Conservation (phyloP, 176 grass and related monocot genomes). For the Rhipidocladum racemiflorum region DNA sequence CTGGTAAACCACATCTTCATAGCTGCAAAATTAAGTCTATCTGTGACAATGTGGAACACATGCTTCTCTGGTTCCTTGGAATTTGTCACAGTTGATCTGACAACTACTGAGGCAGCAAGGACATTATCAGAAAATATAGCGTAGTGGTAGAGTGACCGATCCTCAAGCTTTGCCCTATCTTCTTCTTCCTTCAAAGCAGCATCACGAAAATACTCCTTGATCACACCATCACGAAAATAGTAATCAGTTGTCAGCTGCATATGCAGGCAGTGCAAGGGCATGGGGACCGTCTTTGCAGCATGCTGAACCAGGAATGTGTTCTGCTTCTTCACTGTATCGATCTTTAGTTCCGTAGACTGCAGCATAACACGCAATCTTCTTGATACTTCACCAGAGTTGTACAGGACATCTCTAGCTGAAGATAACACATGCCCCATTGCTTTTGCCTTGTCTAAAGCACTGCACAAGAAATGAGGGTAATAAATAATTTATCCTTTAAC, state of each 20-base stretch:
- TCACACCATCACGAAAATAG: conserved; percentile 43
- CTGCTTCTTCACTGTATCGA: conserved; percentile 71
- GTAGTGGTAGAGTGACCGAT: conserved; percentile 84
- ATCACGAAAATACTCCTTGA: conserved; percentile 34
- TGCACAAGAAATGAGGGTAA: conserved; percentile 39
- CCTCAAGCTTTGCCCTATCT: conserved; percentile 67
- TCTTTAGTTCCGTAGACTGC: conserved; percentile 77
- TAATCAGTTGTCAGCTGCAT: conserved; percentile 87
- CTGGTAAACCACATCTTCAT: conserved; percentile 96
- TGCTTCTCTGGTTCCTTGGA: conserved; percentile 88
- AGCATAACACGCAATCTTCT: conserved; percentile 77
- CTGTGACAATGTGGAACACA: conserved; percentile 91
- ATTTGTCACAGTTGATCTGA: conserved; percentile 72
- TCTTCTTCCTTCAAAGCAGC: conserved; percentile 47
- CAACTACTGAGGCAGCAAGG: conserved; percentile 81
- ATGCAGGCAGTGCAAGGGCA: conserved; percentile 84
- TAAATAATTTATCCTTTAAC: conserved; percentile 25
- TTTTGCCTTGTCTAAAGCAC: conserved; percentile 87
- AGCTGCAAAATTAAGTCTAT: conserved; percentile 89
- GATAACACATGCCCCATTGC: conserved; percentile 73
- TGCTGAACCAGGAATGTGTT: conserved; percentile 94
- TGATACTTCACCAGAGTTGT: conserved; percentile 48
- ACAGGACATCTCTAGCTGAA: conserved; percentile 65
- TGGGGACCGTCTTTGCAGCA: conserved; percentile 92
- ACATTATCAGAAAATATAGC: conserved; percentile 98